Conservation (phyloP, 2,329 filamentous ascomycete species). For the Dothistroma septosporum region DNA sequence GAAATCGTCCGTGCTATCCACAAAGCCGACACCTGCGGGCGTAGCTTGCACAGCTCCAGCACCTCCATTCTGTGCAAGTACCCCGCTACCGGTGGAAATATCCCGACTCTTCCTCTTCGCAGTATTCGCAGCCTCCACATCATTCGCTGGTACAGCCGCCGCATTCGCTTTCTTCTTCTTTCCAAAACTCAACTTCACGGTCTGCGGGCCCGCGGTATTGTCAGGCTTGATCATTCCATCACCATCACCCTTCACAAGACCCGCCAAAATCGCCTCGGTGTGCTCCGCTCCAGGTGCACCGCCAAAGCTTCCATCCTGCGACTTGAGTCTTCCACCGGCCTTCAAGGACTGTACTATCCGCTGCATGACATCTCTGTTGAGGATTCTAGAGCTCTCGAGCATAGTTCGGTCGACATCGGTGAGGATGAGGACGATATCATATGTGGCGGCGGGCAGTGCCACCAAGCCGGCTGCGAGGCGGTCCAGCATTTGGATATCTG, state of each 20-base stretch:
- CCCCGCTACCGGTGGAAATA: constrained; percentile 17
- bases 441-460: constrained; percentile 68
- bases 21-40: constrained; percentile 61
- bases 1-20: constrained; percentile 60
- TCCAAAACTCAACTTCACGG: constrained; percentile 55
- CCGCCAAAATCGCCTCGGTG: constrained; percentile 80
- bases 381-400: constrained; percentile 60
- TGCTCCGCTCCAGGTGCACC: constrained; percentile 48
- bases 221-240: constrained; percentile 65
- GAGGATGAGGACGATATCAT: constrained; percentile 80
- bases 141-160: constrained; percentile 36
- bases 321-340: constrained; percentile 62
- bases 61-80: constrained; percentile 34
- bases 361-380: constrained; percentile 64
- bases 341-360: constrained; percentile 68
- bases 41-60: constrained; percentile 39
- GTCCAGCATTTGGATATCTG: constrained; percentile 97
- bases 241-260: constrained; percentile 58
- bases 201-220: constrained; percentile 27
- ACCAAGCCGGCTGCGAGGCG: constrained; percentile 79
- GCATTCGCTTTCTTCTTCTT: constrained; percentile 56
- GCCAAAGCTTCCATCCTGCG: constrained; percentile 63
- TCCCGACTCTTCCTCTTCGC: constrained; percentile 34
- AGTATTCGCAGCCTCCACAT: constrained; percentile 30
- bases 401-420: constrained; percentile 68